A percentile compares a stretch with the other conserved stretches of the same genome.
Conservation (phyloP, 228 moss, liverwort and hornwort genomes). For the Sphagnum magellanicum region DNA sequence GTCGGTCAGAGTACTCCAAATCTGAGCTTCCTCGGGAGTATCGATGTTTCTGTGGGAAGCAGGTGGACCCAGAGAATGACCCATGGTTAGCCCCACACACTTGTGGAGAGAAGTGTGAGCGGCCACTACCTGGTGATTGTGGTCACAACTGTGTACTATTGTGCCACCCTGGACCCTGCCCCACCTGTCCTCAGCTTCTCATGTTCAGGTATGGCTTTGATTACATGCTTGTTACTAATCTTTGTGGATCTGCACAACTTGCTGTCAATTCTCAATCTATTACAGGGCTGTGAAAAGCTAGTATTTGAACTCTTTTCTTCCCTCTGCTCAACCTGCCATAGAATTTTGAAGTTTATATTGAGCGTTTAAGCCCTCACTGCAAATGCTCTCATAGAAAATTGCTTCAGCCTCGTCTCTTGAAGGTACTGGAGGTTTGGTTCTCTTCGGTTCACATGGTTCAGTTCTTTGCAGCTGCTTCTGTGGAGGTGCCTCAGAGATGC, state of each 20-base stretch:
- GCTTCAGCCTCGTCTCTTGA: too few species aligned
- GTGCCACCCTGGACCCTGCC: conserved; percentile 91
- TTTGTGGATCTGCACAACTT: too few species aligned
- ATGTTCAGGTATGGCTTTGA: conserved; percentile 24
- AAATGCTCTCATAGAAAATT: too few species aligned
- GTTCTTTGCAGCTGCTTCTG: conserved; percentile 56
- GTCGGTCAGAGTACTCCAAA: conserved; percentile 62
- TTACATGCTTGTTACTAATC: too few species aligned
- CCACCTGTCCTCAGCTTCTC: conserved; percentile 84
- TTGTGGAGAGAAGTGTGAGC: conserved; percentile 78
- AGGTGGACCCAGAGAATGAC: conserved; percentile 58
- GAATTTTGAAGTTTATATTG: too few species aligned
- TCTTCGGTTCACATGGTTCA: too few species aligned
- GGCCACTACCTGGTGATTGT: conserved; percentile 57
- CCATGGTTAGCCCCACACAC: conserved; percentile 95
- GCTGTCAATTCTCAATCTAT: too few species aligned
- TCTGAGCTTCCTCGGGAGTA: conserved; percentile 69
- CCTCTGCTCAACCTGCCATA: too few species aligned
- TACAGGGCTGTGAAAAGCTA: too few species aligned
- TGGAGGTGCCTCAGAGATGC: conserved; percentile 53
- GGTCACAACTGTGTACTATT: conserved; percentile 79
- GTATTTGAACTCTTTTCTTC: too few species aligned
- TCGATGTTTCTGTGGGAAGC: conserved; percentile 80
- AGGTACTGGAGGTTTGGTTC: too few species aligned
- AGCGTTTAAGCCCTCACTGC: too few species aligned